A percentile compares a stretch with the other conserved stretches of the same genome.
Evolutionary conservation across 148 eudicot species (phyloP).

Genomic region (Rhododendron ferrugineum): DNA sequence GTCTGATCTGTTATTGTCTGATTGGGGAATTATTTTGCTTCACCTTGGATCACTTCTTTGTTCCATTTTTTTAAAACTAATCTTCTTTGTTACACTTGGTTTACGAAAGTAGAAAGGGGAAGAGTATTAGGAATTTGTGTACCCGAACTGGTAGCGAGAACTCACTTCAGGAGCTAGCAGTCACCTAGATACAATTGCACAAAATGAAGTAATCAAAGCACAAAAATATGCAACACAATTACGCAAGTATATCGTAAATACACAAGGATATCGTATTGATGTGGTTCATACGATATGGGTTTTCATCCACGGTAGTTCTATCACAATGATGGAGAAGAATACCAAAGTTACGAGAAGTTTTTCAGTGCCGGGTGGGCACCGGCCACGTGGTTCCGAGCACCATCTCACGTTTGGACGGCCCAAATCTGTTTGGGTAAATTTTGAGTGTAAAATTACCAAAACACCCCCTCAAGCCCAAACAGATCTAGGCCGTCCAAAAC

Average conservation of each 20-base stretch:
- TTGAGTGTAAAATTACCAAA: too few relatives aligned
- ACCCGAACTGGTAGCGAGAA: too few relatives aligned
- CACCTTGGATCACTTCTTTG: neutral
- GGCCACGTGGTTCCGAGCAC: too few relatives aligned
- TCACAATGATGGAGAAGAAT: neutral
- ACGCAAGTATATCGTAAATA: neutral
- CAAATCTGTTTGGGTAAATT: too few relatives aligned
- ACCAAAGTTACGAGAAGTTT: neutral
- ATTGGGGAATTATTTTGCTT: neutral
- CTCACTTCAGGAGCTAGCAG: too few relatives aligned
- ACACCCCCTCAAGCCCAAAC: too few relatives aligned
- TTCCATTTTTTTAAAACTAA: neutral
- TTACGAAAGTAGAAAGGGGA: neutral
- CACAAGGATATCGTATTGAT: neutral
- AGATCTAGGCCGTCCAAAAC: too few relatives aligned
- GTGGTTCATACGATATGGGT: neutral
- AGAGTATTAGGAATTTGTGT: neutral
- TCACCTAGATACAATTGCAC: neutral
- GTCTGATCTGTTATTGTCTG: neutral
- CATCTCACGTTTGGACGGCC: too few relatives aligned
- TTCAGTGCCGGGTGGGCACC: too few relatives aligned
- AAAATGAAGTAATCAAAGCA: neutral
- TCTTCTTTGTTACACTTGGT: neutral
- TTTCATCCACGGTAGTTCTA: neutral
- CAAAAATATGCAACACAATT: neutral